These are phyloP conservation scores for Ophiobolus disseminans DNA, from an alignment of 2,329 filamentous ascomycete genomes.

Conservation along the genomic window DNA sequence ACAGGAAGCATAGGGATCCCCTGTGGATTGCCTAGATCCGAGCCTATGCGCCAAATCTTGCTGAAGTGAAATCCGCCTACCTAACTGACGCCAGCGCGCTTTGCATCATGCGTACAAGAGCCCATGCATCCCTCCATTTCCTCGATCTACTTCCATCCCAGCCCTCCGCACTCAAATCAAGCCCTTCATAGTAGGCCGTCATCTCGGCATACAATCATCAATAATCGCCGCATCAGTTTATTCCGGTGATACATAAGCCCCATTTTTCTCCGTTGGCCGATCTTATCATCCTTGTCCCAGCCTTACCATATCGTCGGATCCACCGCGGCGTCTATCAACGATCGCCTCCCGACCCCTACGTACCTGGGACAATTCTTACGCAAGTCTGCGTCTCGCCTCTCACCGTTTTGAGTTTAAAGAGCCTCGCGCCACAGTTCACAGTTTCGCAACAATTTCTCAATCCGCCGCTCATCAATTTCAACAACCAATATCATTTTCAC, in stretches of 20 bases:
- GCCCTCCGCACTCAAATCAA: too few species aligned
- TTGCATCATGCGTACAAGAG: constrained; percentile 34
- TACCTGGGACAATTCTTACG: constrained; percentile 20
- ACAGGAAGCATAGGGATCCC: constrained; percentile 28
- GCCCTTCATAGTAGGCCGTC: too few species aligned
- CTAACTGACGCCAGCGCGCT: constrained; percentile 23
- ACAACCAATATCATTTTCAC: constrained; percentile 18
- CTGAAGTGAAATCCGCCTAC: constrained; percentile 24
- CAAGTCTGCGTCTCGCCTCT: constrained; percentile 15
- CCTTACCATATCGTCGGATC: constrained; percentile 23
- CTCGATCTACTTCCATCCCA: too few species aligned
- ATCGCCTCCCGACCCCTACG: constrained; percentile 25
- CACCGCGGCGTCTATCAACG: constrained; percentile 11
- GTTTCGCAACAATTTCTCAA: neutral
- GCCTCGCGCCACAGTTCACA: constrained; percentile 3
- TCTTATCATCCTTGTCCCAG: constrained; percentile 22
- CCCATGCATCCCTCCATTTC: constrained; percentile 18
- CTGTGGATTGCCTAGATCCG: constrained; percentile 39
- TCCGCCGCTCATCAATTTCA: neutral
- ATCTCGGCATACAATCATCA: too few species aligned
- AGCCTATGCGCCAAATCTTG: constrained; percentile 29
- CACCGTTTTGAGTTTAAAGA: constrained; percentile 14
- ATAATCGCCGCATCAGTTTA: neutral
- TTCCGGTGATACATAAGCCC: constrained; percentile 6
- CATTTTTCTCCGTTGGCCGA: constrained; percentile 7